Conservation (phyloP, 768 basidiomycete species). For the Pulveroboletus sp. region DNA sequence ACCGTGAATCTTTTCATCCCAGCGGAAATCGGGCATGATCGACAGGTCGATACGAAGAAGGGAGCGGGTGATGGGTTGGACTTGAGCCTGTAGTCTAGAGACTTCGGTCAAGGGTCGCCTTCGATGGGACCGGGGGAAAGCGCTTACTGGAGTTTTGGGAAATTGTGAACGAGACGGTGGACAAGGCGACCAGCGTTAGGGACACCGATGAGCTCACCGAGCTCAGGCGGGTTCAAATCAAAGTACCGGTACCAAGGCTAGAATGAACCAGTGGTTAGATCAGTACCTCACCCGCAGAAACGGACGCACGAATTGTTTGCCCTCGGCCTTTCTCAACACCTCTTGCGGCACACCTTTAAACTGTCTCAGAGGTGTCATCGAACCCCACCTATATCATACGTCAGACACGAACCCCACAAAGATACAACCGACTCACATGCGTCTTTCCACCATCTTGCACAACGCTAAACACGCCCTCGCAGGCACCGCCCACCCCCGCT, state of each 20-base stretch:
- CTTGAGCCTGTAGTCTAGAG: constrained; percentile 83
- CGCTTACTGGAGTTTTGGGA: constrained; percentile 88
- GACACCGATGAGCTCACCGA: constrained; percentile 92
- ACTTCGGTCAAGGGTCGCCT: neutral
- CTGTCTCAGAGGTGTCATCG: constrained; percentile 96
- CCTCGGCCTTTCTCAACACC: constrained; percentile 86
- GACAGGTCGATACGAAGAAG: constrained; percentile 90
- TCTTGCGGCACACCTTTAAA: constrained; percentile 90
- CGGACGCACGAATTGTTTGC: constrained; percentile 87
- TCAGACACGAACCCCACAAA: neutral
- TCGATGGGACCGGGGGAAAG: neutral
- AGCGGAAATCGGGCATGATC: constrained; percentile 96
- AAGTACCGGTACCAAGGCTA: constrained; percentile 98
- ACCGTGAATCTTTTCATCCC: constrained; percentile 95
- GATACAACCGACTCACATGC: constrained; percentile 53
- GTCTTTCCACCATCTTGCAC: constrained; percentile 93
- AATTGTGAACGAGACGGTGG: constrained; percentile 90
- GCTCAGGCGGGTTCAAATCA: constrained; percentile 86
- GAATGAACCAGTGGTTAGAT: neutral
- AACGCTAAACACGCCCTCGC: constrained; percentile 88
- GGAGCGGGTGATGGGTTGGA: constrained; percentile 93
- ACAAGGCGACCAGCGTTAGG: constrained; percentile 91
- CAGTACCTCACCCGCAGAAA: neutral
- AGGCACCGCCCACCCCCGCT: constrained; percentile 96
- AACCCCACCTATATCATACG: constrained; percentile 72